phyloP scores from a whole-genome alignment of 169 alveolate species.

The Theileria parva region DNA sequence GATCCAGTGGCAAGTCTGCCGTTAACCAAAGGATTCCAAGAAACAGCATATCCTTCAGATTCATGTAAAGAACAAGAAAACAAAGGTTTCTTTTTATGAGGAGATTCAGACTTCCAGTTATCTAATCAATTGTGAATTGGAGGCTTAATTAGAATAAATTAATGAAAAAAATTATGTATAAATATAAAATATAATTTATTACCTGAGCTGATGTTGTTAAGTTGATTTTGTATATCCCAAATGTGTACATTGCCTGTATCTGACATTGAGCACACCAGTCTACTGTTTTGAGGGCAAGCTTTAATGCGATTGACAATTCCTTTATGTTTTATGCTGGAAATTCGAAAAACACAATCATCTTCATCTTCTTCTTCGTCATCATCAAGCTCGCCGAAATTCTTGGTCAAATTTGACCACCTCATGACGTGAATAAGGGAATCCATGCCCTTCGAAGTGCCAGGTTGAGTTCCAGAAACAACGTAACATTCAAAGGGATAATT shows the following conservation, averaged over 20 bases:
- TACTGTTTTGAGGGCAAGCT: slow-evolving; percentile 59
- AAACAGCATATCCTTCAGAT: slow-evolving; percentile 77
- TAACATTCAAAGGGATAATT: slow-evolving; percentile 57
- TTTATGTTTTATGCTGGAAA: slow-evolving; percentile 49
- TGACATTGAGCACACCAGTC: slow-evolving; percentile 67
- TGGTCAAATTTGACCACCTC: slow-evolving; percentile 64
- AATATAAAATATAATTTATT: background rate
- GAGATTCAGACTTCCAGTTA: background rate
- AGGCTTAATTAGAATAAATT: background rate
- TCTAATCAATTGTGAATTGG: background rate
- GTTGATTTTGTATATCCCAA: slow-evolving; percentile 59
- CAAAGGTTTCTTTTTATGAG: slow-evolving; percentile 53
- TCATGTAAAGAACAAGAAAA: slow-evolving; percentile 55
- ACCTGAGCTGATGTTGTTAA: slow-evolving; percentile 16
- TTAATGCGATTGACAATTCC: slow-evolving; percentile 65
- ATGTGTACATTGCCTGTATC: slow-evolving; percentile 56
- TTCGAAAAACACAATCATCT: slow-evolving; percentile 15
- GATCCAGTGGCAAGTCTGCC: slow-evolving; percentile 75
- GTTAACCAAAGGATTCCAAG: slow-evolving; percentile 69
- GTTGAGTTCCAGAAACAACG: slow-evolving; percentile 68
- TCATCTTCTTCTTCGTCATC: slow-evolving; percentile 57
- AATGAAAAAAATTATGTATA: background rate
- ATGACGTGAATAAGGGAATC: slow-evolving; percentile 59
- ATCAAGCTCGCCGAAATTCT: slow-evolving; percentile 39
- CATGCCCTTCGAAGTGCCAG: slow-evolving; percentile 29